Percentiles rank a stretch among this genome's conserved stretches.
Conservation (phyloP, 441 rosid genomes). For the Geranium incanum region DNA sequence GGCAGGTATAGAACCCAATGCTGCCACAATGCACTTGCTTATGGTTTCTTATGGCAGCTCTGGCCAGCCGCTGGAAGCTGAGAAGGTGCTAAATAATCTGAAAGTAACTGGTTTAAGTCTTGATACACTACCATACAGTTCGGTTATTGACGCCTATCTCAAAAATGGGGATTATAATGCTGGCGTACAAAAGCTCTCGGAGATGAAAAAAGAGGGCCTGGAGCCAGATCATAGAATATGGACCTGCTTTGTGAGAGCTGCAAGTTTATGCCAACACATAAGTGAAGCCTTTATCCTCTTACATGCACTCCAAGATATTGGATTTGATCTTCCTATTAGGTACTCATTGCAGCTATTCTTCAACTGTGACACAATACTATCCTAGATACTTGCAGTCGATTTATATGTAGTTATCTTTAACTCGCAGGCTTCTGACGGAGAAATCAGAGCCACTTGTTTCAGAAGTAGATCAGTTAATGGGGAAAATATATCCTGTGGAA, state of each 20-base stretch:
- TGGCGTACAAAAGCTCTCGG: conserved; percentile 65
- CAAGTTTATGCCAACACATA: conserved; percentile 52
- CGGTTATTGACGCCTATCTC: conserved; percentile 84
- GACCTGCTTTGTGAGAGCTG: conserved; percentile 92
- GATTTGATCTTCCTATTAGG: conserved; percentile 85
- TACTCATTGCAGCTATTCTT: conserved; percentile 18
- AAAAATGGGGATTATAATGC: conserved; percentile 54
- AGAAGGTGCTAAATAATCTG: conserved; percentile 63
- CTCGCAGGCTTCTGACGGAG: conserved; percentile 61
- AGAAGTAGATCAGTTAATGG: conserved; percentile 62
- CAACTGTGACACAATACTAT: conserved; percentile 10
- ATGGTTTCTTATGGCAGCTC: conserved; percentile 87
- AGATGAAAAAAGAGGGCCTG: conserved; percentile 68
- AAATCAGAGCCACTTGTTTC: conserved; percentile 49
- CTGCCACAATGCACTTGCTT: conserved; percentile 91
- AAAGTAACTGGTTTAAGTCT: conserved; percentile 56
- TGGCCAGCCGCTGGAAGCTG: conserved; percentile 85
- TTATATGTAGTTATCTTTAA: conserved; percentile 16
- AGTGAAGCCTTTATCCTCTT: conserved; percentile 58
- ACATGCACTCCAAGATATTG: conserved; percentile 59
- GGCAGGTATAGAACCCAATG: conserved; percentile 69
- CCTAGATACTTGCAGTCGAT: conserved; percentile 1
- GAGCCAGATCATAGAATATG: conserved; percentile 88
- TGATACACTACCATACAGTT: conserved; percentile 68
- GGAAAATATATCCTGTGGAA: conserved; percentile 52